Evolutionary conservation across 2,329 filamentous ascomycete genomes (phyloP).

Genomic region (Alternaria gaisen): DNA sequence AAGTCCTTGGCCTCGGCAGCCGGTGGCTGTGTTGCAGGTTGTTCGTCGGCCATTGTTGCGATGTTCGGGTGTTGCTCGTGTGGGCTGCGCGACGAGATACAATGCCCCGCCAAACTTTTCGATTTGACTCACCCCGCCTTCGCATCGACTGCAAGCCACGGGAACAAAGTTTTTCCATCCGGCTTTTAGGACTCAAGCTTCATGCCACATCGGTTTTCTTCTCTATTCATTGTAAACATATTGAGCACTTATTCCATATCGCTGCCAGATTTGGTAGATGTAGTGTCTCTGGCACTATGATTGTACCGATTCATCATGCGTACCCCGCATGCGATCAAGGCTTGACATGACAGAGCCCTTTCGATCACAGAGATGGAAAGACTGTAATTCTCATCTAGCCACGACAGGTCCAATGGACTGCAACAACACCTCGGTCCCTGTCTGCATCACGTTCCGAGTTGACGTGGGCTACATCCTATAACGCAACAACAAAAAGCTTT

Average conservation of each 20-base stretch:
- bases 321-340: not conserved
- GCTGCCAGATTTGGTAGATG: not conserved
- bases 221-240: not conserved
- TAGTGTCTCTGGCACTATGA: not conserved
- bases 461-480: not conserved
- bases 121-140: conserved; percentile 31
- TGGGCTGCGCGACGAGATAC: conserved; percentile 26
- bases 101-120: conserved; percentile 30
- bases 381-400: too few relatives aligned
- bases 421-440: too few relatives aligned
- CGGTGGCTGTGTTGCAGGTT: conserved; percentile 36
- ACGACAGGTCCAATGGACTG: too few relatives aligned
- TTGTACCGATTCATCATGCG: not conserved
- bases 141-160: conserved; percentile 13
- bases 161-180: conserved; percentile 27
- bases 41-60: conserved; percentile 46
- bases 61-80: conserved; percentile 26
- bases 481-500: not conserved
- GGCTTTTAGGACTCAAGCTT: not conserved
- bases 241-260: not conserved
- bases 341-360: not conserved
- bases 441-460: not conserved
- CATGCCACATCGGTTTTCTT: not conserved
- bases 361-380: not conserved
- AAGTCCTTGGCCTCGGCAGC: conserved; percentile 65